phyloP scores from a whole-genome alignment of 2,329 filamentous ascomycete genomes.

The Penicillium sp. region DNA sequence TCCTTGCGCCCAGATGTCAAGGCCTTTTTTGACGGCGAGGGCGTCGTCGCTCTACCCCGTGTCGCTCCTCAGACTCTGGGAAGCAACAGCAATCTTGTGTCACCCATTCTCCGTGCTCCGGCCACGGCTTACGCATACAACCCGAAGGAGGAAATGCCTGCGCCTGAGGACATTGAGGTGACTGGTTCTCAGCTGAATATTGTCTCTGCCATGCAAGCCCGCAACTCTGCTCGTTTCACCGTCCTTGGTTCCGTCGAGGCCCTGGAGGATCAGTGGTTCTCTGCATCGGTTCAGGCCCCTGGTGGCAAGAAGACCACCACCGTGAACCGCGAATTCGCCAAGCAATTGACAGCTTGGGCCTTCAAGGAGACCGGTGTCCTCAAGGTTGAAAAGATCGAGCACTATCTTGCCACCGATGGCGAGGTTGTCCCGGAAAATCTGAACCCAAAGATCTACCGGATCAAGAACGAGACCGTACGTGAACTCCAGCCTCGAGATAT shows the following conservation, averaged over 20 bases:
- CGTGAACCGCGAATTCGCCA: constrained; percentile 77
- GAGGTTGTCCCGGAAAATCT: constrained; percentile 42
- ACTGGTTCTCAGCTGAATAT: constrained; percentile 77
- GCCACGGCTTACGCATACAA: constrained; percentile 89
- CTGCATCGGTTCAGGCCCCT: constrained; percentile 62
- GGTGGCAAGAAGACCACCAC: constrained; percentile 56
- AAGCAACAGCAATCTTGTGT: constrained; percentile 65
- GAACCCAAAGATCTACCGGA: constrained; percentile 85
- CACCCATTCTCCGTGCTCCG: constrained; percentile 75
- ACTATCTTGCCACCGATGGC: constrained; percentile 57
- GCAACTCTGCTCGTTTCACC: constrained; percentile 85
- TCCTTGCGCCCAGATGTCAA: constrained; percentile 62
- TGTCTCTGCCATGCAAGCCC: constrained; percentile 80
- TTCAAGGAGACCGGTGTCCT: constrained; percentile 92
- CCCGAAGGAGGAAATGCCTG: constrained; percentile 72
- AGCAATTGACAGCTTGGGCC: constrained; percentile 83
- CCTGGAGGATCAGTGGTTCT: constrained; percentile 84
- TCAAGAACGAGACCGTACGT: constrained; percentile 95
- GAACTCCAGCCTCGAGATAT: neutral
- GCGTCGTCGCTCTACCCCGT: constrained; percentile 72
- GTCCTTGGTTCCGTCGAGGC: constrained; percentile 82
- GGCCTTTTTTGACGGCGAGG: constrained; percentile 67
- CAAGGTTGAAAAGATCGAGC: constrained; percentile 74
- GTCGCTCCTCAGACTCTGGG: constrained; percentile 78
- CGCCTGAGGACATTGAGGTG: constrained; percentile 75